These are phyloP conservation scores for Achaetomiella virescens DNA, from an alignment of 495 filamentous ascomycete species.

Conservation along the genomic window DNA sequence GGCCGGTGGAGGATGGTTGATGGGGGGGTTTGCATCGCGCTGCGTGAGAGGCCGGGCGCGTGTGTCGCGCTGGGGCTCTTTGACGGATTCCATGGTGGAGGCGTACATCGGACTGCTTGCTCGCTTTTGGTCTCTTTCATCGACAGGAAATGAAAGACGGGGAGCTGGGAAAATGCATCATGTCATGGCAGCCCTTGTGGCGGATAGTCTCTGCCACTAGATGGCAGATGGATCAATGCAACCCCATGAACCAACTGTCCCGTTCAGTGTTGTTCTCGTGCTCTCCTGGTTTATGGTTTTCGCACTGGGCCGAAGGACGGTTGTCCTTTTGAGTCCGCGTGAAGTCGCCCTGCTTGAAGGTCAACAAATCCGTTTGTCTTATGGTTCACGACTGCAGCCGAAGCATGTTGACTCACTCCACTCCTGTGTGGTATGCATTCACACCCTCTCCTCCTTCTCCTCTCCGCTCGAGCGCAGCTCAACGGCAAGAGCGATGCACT, in stretches of 20 bases:
- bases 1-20: conserved; percentile 16
- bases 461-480: too few relatives aligned
- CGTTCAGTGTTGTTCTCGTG: too few relatives aligned
- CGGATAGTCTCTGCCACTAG: conserved; percentile 12
- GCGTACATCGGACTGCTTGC: conserved; percentile 36
- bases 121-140: conserved; percentile 37
- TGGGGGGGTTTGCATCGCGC: conserved; percentile 24
- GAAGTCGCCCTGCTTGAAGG: too few relatives aligned
- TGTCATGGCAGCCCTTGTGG: conserved; percentile 15
- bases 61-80: conserved; percentile 20
- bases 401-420: too few relatives aligned
- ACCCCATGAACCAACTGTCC: conserved; percentile 30
- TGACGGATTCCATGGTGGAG: conserved; percentile 35
- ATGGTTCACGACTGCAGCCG: too few relatives aligned
- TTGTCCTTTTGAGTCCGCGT: too few relatives aligned
- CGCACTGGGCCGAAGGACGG: too few relatives aligned
- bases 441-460: too few relatives aligned
- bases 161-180: conserved; percentile 31
- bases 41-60: conserved; percentile 18
- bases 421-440: too few relatives aligned
- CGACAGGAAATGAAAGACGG: conserved; percentile 27
- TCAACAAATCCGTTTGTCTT: too few relatives aligned
- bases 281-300: too few relatives aligned
- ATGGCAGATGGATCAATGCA: conserved; percentile 26
- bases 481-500: too few relatives aligned